phyloP scores from a whole-genome alignment of 2,329 filamentous ascomycete species.

The Didymosphaeria variabile region DNA sequence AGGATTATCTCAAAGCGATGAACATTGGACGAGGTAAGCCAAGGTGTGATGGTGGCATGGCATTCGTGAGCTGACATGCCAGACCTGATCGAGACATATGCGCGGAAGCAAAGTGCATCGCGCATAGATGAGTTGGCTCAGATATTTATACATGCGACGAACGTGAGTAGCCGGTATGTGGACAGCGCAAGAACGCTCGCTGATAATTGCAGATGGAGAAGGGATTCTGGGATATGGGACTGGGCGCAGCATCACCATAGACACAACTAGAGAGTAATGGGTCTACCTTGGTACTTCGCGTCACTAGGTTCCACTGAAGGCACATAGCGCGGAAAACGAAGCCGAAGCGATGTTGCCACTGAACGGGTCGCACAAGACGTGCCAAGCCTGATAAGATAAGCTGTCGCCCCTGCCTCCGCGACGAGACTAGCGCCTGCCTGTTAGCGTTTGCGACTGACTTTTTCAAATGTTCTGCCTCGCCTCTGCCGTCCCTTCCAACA shows the following conservation, averaged over 20 bases:
- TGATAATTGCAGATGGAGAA: conserved; percentile 69
- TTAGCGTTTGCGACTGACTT: conserved; percentile 18
- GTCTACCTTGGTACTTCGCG: background rate
- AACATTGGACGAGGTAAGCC: conserved; percentile 71
- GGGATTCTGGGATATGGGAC: conserved; percentile 77
- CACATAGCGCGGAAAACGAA: background rate
- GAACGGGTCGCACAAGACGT: background rate
- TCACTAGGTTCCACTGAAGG: background rate
- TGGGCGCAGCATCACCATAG: conserved; percentile 29
- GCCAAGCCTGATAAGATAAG: conserved; percentile 15
- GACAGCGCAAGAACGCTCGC: conserved; percentile 15
- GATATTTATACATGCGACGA: conserved; percentile 89
- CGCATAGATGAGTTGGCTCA: conserved; percentile 82
- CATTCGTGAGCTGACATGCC: conserved; percentile 14
- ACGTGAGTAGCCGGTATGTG: conserved; percentile 60
- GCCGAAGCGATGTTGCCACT: background rate
- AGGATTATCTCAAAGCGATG: conserved; percentile 80
- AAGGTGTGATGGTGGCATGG: background rate
- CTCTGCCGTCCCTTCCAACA: conserved; percentile 13
- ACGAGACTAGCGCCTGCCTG: conserved; percentile 28
- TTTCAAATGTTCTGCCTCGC: conserved; percentile 15
- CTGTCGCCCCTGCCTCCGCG: conserved; percentile 12
- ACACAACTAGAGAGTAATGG: background rate
- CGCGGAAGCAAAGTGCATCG: conserved; percentile 74
- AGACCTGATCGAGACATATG: conserved; percentile 80